A percentile compares a stretch with the other conserved stretches of the same genome.
These are phyloP conservation scores for Trichoderma sp. DNA, from an alignment of 2,329 filamentous ascomycete species.

Conservation along the genomic window DNA sequence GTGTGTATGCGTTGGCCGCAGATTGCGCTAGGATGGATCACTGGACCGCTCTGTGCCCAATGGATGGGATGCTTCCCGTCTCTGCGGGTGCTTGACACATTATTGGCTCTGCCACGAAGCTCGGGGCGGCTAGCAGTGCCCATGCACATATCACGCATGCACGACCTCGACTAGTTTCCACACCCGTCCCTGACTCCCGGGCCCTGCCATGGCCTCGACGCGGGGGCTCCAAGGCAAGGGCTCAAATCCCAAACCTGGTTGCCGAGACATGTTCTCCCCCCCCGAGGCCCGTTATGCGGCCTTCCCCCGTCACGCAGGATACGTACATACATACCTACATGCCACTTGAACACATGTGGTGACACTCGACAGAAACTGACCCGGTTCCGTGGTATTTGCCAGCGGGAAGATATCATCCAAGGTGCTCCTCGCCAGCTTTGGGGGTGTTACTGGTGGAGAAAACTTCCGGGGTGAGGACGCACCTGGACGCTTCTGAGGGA, in stretches of 20 bases:
- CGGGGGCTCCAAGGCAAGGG: slow-evolving; percentile 25
- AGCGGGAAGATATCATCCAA: slow-evolving; percentile 11
- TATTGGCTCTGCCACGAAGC: slow-evolving; percentile 13
- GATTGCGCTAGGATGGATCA: slow-evolving; percentile 5
- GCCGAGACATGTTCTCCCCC: slow-evolving; percentile 21
- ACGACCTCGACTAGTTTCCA: slow-evolving; percentile 26
- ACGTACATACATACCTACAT: slow-evolving; percentile 5
- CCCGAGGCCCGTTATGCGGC: slow-evolving; percentile 28
- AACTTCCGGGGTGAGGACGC: slow-evolving; percentile 1
- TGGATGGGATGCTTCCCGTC: not conserved
- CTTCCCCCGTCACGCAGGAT: slow-evolving; percentile 24
- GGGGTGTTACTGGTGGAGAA: not conserved
- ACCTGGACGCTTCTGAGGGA: slow-evolving; percentile 8
- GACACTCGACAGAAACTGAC: slow-evolving; percentile 7
- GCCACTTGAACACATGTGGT: slow-evolving; percentile 12
- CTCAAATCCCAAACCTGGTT: slow-evolving; percentile 24
- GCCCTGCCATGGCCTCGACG: slow-evolving; percentile 14
- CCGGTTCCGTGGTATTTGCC: slow-evolving; percentile 12
- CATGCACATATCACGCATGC: slow-evolving; percentile 26
- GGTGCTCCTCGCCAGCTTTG: not conserved
- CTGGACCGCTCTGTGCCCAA: slow-evolving; percentile 1
- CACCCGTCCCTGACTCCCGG: slow-evolving; percentile 29
- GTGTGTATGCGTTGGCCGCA: slow-evolving; percentile 18
- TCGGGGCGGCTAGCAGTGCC: slow-evolving; percentile 25
- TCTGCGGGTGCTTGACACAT: slow-evolving; percentile 4